Conservation (phyloP, 441 rosid genomes). For the Aleurites moluccanus region DNA sequence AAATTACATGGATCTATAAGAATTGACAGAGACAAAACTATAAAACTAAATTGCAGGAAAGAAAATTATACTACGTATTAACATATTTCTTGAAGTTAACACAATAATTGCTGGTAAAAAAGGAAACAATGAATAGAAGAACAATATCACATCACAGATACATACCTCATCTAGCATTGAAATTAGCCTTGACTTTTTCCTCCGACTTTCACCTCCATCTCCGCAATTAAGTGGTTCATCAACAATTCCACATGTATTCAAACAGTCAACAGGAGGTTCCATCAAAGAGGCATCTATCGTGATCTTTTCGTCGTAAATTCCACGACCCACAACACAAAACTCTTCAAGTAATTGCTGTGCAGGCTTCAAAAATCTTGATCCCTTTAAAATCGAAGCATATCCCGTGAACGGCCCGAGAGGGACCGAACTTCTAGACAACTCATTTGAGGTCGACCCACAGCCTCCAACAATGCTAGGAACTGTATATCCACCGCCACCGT, state of each 20-base stretch:
- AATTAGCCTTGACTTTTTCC: constrained; percentile 75
- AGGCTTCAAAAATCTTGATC: constrained; percentile 81
- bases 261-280: constrained; percentile 55
- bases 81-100: neutral
- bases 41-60: neutral
- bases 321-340: constrained; percentile 65
- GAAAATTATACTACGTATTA: neutral
- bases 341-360: constrained; percentile 81
- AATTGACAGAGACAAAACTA: neutral
- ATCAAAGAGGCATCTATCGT: constrained; percentile 50
- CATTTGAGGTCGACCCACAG: constrained; percentile 39
- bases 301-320: constrained; percentile 45
- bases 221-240: constrained; percentile 34
- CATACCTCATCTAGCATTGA: constrained; percentile 89
- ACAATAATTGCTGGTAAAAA: neutral
- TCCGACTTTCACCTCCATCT: constrained; percentile 46
- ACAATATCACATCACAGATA: neutral
- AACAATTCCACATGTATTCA: constrained; percentile 32
- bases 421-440: constrained; percentile 41
- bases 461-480: constrained; percentile 42
- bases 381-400: constrained; percentile 72
- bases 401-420: constrained; percentile 81
- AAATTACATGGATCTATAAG: constrained; percentile 6
- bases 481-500: constrained; percentile 40
- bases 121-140: neutral